Base-by-base conservation (phyloP, 2,329 filamentous ascomycete genomes). In the Monilinia fructicola region DNA sequence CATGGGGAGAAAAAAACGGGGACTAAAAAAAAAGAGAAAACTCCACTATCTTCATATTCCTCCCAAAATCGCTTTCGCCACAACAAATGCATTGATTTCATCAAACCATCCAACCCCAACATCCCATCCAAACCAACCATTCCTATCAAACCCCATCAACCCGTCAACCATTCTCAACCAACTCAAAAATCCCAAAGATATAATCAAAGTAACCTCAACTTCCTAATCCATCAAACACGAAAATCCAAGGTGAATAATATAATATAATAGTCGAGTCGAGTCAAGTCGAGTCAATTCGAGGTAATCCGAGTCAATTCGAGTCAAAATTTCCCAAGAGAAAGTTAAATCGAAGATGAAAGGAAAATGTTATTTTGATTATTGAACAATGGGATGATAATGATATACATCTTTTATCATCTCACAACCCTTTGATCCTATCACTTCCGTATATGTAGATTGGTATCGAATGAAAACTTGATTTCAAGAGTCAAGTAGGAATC, bases 171-270 rank as follows among this genome's bases (percentile, higher is more conserved):
- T 3, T 21, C n/a, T 2, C 42, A 44, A 48, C 26, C 23, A n/a
- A 38, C 61, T 54, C 52, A 56, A 56, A 44, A 23, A 21, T 56
- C 23, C 26, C 40, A 26, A 46, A 63, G 50, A 40, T 18, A 16
- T 63, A 63, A 50, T 60, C 56, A 60, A 50, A 50, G 56, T 50
- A 44, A 28, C 48, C 14, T 42, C 44, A 60, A 60, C 44, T 60
- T 44, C 56, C 28, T 12, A 50, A 23, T 21, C 44, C 44, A 50
- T 60, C 56, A 60, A 28, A 60, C 56, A 38, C 38, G 21, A 60
- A 50, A 35, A 60, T 60, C 56, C 56, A 60, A 60, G 44, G 11
- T 46, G 55, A 58, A 60, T 38, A 38, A 60, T 59, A 60, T 59
- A 50, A 58, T 42, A 58, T 21, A 46, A 38, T 40, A 48, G 56